These are phyloP conservation scores for Trichoderma oligosporum DNA, from an alignment of 2,329 filamentous ascomycete genomes.

Conservation along the genomic window DNA sequence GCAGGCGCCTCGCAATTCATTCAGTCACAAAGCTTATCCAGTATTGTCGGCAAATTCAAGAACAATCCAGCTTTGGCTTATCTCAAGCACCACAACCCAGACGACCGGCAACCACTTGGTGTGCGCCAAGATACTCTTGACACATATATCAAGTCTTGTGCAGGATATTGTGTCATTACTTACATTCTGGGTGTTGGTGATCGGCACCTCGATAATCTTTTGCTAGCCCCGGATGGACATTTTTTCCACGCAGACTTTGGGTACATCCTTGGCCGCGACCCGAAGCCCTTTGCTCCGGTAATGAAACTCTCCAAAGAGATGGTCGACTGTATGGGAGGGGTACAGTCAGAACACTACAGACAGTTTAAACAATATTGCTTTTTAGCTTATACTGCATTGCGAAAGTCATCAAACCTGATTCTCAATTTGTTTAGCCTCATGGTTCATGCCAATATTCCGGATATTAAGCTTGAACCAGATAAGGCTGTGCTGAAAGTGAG, in stretches of 20 bases:
- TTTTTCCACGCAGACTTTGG: slow-evolving; percentile 99
- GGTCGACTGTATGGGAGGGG: slow-evolving; percentile 96
- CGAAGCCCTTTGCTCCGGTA: slow-evolving; percentile 92
- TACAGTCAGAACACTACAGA: slow-evolving; percentile 73
- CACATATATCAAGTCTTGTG: slow-evolving; percentile 91
- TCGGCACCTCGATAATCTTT: slow-evolving; percentile 89
- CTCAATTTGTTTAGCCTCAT: slow-evolving; percentile 94
- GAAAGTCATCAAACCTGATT: slow-evolving; percentile 86
- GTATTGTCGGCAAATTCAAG: slow-evolving; percentile 79
- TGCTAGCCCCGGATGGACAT: slow-evolving; percentile 82
- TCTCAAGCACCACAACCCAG: slow-evolving; percentile 83
- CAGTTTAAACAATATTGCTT: slow-evolving; percentile 96
- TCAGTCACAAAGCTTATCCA: slow-evolving; percentile 77
- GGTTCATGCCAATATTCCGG: slow-evolving; percentile 95
- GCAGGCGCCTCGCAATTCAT: slow-evolving; percentile 94
- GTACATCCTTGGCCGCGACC: slow-evolving; percentile 94
- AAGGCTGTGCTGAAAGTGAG: slow-evolving; percentile 93
- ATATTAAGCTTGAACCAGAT: slow-evolving; percentile 87
- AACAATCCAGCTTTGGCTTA: slow-evolving; percentile 72
- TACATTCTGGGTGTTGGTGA: slow-evolving; percentile 96
- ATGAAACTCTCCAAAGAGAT: slow-evolving; percentile 98
- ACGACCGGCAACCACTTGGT: slow-evolving; percentile 73
- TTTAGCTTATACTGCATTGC: slow-evolving; percentile 84
- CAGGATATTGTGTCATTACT: slow-evolving; percentile 97
- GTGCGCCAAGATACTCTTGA: slow-evolving; percentile 91